These are phyloP conservation scores for Phytophthora europaea DNA, from an alignment of 352 stramenopile species.

Conservation along the genomic window DNA sequence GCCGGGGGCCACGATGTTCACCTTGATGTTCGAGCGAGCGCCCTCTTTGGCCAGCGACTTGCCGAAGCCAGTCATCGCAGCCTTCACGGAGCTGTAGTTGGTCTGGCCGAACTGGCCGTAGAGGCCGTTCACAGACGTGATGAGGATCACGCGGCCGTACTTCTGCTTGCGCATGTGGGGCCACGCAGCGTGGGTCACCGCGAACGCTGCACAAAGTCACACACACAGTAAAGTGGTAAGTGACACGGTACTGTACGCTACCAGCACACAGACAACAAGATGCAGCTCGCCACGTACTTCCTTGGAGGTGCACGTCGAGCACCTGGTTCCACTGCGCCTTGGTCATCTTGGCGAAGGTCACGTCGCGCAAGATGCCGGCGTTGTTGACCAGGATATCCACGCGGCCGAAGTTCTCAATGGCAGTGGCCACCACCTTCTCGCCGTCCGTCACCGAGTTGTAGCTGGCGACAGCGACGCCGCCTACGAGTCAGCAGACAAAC, in stretches of 20 bases:
- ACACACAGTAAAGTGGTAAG: background rate
- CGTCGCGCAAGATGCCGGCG: constrained; percentile 94
- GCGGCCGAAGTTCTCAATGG: constrained; percentile 74
- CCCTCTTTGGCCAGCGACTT: constrained; percentile 93
- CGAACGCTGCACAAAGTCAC: constrained; percentile 61
- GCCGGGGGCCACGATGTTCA: constrained; percentile 90
- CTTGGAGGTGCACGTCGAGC: constrained; percentile 86
- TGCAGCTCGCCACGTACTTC: constrained; percentile 46
- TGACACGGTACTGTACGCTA: background rate
- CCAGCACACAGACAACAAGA: background rate
- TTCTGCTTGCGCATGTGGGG: constrained; percentile 91
- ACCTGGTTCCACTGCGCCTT: constrained; percentile 91
- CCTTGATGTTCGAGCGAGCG: constrained; percentile 84
- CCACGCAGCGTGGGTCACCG: constrained; percentile 89
- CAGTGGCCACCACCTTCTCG: constrained; percentile 82
- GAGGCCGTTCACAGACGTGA: constrained; percentile 88
- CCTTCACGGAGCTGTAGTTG: constrained; percentile 93
- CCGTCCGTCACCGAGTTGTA: constrained; percentile 91
- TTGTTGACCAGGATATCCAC: constrained; percentile 94
- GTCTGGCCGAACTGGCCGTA: constrained; percentile 94
- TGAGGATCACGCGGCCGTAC: constrained; percentile 90
- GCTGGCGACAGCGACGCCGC: constrained; percentile 79
- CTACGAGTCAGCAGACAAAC: constrained; percentile 21
- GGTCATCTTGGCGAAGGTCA: constrained; percentile 92
- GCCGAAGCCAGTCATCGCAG: constrained; percentile 94